Conservation (phyloP, 2,329 filamentous ascomycete genomes). For the Biscogniauxia sp. region DNA sequence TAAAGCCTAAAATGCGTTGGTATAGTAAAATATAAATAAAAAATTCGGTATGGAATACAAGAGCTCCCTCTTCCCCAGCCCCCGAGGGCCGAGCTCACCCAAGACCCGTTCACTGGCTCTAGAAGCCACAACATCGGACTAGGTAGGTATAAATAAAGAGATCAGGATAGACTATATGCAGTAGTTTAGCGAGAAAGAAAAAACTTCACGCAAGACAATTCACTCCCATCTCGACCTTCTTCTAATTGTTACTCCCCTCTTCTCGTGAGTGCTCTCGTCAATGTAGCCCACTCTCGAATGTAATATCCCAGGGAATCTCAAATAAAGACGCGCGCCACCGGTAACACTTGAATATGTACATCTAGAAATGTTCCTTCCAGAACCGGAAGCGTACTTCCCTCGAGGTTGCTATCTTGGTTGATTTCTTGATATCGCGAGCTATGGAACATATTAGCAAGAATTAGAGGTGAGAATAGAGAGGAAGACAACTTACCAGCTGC, state of each 20-base stretch:
- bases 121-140: background rate
- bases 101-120: background rate
- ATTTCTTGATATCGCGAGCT: conserved; percentile 81
- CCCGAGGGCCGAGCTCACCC: background rate
- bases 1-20: background rate
- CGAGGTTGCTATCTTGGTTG: conserved; percentile 69
- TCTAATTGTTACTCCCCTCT: background rate
- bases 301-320: background rate
- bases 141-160: background rate
- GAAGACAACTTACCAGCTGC: conserved; percentile 51
- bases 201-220: background rate
- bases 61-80: background rate
- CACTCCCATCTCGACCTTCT: background rate
- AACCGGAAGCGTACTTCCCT: conserved; percentile 90
- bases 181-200: background rate
- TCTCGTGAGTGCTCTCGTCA: background rate
- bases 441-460: conserved; percentile 40
- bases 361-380: conserved; percentile 92
- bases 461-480: background rate
- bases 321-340: background rate
- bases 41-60: background rate
- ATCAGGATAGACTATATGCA: background rate
- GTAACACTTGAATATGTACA: conserved; percentile 10
- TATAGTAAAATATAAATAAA: background rate
- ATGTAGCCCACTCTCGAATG: background rate